Base-by-base conservation (phyloP, 192 early-diverging fungal species). In the Chytriomyces sp. region DNA sequence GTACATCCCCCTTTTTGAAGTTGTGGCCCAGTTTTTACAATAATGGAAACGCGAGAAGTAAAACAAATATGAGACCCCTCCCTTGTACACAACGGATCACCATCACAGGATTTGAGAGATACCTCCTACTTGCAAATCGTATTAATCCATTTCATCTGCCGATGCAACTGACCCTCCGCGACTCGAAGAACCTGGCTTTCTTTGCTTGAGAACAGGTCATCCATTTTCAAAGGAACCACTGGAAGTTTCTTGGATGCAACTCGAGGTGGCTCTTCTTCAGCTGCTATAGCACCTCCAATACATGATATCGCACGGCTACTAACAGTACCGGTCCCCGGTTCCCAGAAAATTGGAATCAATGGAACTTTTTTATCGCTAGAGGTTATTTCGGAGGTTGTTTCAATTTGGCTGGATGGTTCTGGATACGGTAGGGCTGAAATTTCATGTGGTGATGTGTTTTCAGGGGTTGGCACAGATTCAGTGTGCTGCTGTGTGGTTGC, bases 81-180 rank as follows among this genome's bases (percentile, higher is more conserved):
- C 35, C 35, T 35, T 35, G 35, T 35, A 35, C 4, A 35, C 35
- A 35, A 4, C 35, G 35, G 35, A 35, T 35, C 35, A 35, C 35
- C 35, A 35, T 35, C 35, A 35, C 35, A 35, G 35, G 35, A 35
- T 35, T 35, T 35, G 35, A 35, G 35, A 35, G 35, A 35, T 35
- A 0, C 35, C 35, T 35, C 35, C 35, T 57, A 57, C 20, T 57
- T 43, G 44, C 9, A 67, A 23, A 67, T 23, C 43, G 28, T 67
- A 47, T 67, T 67, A 11, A 9, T 28, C 66, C 66, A 67, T 45
- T 67, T 67, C 24, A 45, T 45, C 23, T 43, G 18, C 9, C 44
- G 23, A 67, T 67, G 66, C 23, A 67, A 45, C 16, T 45, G 28
- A 10, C 66, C 66, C 46, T 67, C 66, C 44, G 11, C 46, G 45